phyloP scores from a whole-genome alignment of 2,329 filamentous ascomycete genomes.

The Trichothecium sympodiale region DNA sequence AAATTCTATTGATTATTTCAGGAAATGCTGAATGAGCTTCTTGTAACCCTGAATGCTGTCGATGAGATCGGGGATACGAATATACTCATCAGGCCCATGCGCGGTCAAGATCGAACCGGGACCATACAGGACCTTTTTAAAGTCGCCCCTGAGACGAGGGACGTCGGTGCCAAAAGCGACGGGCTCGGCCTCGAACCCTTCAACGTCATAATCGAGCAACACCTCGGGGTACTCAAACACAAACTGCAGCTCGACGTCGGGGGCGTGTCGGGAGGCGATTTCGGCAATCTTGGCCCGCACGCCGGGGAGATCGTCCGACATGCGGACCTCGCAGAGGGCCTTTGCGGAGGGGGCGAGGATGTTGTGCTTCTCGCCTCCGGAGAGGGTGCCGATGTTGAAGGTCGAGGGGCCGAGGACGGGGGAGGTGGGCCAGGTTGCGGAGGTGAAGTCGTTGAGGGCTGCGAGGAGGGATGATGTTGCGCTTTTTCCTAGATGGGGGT shows the following conservation, averaged over 20 bases:
- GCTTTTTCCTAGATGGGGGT: constrained; percentile 47
- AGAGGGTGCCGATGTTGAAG: constrained; percentile 25
- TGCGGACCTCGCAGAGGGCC: constrained; percentile 26
- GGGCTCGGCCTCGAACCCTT: constrained; percentile 22
- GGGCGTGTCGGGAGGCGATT: constrained; percentile 17
- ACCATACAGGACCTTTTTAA: constrained; percentile 25
- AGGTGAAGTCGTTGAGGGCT: constrained; percentile 18
- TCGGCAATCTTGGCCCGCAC: constrained; percentile 21
- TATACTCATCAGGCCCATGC: constrained; percentile 24
- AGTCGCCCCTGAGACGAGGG: constrained; percentile 19
- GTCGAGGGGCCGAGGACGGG: constrained; percentile 26
- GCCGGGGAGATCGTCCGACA: constrained; percentile 20
- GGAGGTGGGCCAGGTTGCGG: constrained; percentile 19
- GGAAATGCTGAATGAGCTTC: constrained; percentile 14
- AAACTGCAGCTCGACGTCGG: constrained; percentile 20
- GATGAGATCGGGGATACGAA: constrained; percentile 21
- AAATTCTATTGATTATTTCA: too few species aligned
- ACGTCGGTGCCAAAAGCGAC: constrained; percentile 28
- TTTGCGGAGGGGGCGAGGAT: constrained; percentile 24
- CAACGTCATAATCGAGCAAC: constrained; percentile 25
- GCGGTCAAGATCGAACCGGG: constrained; percentile 26
- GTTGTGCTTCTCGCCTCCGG: constrained; percentile 26
- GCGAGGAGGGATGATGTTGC: constrained; percentile 20
- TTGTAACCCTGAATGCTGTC: constrained; percentile 26
- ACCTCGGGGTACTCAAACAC: constrained; percentile 25